Conservation (phyloP, 176 grass and related monocot species). For the Microstegium vimineum region DNA sequence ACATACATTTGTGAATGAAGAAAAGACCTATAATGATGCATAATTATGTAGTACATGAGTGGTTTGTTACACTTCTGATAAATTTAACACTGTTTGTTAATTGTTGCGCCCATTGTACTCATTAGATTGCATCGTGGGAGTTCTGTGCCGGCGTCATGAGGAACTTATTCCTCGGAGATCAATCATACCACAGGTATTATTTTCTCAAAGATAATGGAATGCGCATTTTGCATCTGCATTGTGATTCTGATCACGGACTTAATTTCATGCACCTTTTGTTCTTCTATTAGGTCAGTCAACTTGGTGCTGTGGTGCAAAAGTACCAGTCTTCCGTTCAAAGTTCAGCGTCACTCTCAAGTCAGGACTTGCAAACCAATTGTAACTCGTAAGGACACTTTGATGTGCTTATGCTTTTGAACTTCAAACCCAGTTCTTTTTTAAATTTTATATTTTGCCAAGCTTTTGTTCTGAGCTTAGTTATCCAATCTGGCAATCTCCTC, state of each 20-base stretch:
- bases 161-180: constrained; percentile 93
- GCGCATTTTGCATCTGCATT: neutral
- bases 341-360: constrained; percentile 55
- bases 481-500: neutral
- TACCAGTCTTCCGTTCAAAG: constrained; percentile 77
- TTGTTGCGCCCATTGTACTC: constrained; percentile 7
- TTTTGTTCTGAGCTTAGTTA: neutral
- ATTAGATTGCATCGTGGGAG: constrained; percentile 91
- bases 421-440: constrained; percentile 12
- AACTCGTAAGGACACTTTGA: constrained; percentile 70
- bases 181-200: constrained; percentile 80
- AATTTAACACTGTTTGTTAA: neutral
- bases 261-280: neutral
- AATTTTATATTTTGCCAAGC: neutral
- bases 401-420: constrained; percentile 1
- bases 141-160: constrained; percentile 94
- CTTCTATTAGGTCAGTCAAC: constrained; percentile 73
- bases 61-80: neutral
- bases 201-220: neutral
- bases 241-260: constrained; percentile 7
- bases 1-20: neutral
- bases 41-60: neutral
- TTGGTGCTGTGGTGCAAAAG: constrained; percentile 79
- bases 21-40: neutral
- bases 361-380: constrained; percentile 91